A percentile compares a stretch with the other conserved stretches of the same genome.
These are phyloP conservation scores for Triticum dicoccoides DNA, from an alignment of 176 grass and related monocot genomes.

Conservation along the genomic window DNA sequence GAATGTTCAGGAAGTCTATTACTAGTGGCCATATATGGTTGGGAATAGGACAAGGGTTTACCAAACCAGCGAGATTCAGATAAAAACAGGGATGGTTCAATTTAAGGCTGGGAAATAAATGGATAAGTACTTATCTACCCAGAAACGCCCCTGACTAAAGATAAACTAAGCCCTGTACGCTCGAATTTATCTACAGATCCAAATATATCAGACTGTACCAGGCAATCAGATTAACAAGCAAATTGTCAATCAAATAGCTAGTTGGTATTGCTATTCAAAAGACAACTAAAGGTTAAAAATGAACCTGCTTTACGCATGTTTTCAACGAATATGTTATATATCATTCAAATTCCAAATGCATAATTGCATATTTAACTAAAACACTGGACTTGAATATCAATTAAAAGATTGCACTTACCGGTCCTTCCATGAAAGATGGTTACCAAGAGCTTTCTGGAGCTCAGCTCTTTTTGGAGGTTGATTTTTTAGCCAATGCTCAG, in stretches of 20 bases:
- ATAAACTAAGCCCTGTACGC: background rate
- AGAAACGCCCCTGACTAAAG: conserved; percentile 1
- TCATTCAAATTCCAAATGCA: background rate
- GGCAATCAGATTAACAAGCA: background rate
- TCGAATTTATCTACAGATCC: background rate
- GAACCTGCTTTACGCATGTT: conserved; percentile 14
- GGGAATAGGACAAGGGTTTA: background rate
- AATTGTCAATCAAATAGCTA: background rate
- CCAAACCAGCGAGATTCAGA: background rate
- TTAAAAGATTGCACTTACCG: conserved; percentile 60
- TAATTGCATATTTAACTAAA: conserved; percentile 12
- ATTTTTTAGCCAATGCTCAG: conserved; percentile 94
- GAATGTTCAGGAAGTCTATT: background rate
- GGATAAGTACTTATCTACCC: background rate
- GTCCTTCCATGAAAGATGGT: conserved; percentile 98
- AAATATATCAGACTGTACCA: background rate
- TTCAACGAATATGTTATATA: background rate
- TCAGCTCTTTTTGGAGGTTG: conserved; percentile 95
- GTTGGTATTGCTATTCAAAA: background rate
- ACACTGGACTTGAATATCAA: background rate
- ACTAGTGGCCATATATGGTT: background rate
- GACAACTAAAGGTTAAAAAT: background rate
- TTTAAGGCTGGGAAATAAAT: background rate
- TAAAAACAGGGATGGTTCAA: background rate
- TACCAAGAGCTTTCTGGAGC: conserved; percentile 97